Evolutionary conservation across 208 protist species (phyloP).

Genomic region (Vickermania spadyakhi): DNA sequence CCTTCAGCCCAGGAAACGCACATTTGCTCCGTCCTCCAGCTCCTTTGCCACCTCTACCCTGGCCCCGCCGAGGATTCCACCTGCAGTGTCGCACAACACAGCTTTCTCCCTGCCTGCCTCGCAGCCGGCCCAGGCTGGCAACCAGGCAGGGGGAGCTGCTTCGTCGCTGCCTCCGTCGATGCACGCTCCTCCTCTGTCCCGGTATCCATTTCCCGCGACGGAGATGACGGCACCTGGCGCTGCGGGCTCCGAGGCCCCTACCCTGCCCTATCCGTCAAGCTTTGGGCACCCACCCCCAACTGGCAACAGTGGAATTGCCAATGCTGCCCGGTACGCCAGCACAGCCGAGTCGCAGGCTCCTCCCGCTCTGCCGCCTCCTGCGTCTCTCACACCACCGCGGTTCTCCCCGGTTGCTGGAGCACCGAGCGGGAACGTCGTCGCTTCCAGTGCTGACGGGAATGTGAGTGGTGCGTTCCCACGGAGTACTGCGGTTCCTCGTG

Average conservation of each 20-base stretch:
- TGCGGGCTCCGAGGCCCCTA: too few species aligned
- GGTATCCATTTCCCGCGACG: too few species aligned
- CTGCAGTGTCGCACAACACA: background rate
- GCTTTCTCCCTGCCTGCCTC: background rate
- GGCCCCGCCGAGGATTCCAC: background rate
- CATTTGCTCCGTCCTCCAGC: background rate
- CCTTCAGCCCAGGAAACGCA: background rate
- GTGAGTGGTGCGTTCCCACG: background rate
- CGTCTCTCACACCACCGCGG: background rate
- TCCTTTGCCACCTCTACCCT: background rate
- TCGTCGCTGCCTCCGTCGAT: background rate
- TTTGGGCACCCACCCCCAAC: too few species aligned
- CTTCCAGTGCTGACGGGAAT: background rate
- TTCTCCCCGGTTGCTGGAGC: too few species aligned
- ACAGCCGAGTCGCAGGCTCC: background rate
- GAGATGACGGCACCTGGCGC: too few species aligned
- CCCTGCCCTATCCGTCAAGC: too few species aligned
- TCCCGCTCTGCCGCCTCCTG: background rate
- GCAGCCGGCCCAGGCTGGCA: constrained; percentile 2
- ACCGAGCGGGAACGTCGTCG: too few species aligned
- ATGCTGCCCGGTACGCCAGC: too few species aligned
- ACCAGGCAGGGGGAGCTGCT: background rate
- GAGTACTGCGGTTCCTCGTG: background rate
- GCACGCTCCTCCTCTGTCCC: constrained; percentile 1
- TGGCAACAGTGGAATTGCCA: too few species aligned